Base-by-base conservation (phyloP, 148 eudicot genomes). In the Dysphania ambrosioides region DNA sequence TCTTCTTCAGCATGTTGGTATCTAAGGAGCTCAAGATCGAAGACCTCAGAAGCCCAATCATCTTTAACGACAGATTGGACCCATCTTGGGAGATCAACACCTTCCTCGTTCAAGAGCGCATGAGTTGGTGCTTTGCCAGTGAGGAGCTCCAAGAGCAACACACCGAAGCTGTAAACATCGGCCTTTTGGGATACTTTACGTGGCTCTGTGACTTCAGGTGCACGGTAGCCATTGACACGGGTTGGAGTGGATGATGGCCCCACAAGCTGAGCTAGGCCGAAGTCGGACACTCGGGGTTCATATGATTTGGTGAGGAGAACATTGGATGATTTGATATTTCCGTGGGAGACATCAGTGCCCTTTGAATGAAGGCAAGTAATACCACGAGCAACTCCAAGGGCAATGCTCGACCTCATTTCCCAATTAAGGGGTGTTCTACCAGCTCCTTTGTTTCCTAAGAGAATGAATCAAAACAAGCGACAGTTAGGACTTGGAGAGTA, bases 121-220 rank as follows among this genome's bases (percentile, higher is more conserved):
- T 81, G 86, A 5, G 74, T 68, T 21, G 86, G 86, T 8, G 86
- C 86, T 55, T 84, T 84, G 26, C 86, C 86, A 4, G 86, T 84
- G 34, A 84, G 77, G 69, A 84, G 84, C 71, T 84, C 86, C 76
- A 84, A 75, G 23, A 84, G 75, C 19, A 84, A 71, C n/a, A 84
- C 84, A 10, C 86, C 86, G 5, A 78, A 84, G 71, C 86, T 84
- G 67, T 81, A 84, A 27, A 84, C 80, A 19, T 84, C 86, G 2
- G 83, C 80, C 55, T 74, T 81, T 44, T 77, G 83, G 70, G 86
- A 77, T 4, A 67, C 66, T 53, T 49, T 78, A 58, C 79, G 75
- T 0, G 83, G 68, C 65, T 84, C 82, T 15, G 82, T 79, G 29
- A 84, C 84, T 56, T 84, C 86, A 0, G 86, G 86, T 3, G 86